A percentile compares a stretch with the other conserved stretches of the same genome.
phyloP scores from a whole-genome alignment of 164 flowering plant species.

The Annona cherimola region DNA sequence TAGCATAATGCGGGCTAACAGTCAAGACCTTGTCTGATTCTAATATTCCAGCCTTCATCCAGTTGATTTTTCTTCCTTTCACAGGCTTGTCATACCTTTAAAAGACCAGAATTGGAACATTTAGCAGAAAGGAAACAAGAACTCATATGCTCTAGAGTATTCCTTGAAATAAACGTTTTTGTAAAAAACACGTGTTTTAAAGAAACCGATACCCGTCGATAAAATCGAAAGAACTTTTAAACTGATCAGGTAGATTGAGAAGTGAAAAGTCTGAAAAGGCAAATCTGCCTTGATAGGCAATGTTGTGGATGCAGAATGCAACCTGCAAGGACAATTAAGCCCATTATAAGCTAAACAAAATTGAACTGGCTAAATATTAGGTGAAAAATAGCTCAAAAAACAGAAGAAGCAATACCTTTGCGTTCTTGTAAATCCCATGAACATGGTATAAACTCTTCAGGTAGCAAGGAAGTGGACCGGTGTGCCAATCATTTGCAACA shows the following conservation, averaged over 20 bases:
- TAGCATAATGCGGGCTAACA: constrained; percentile 87
- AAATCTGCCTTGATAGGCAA: constrained; percentile 91
- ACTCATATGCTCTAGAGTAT: no score
- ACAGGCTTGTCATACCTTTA: constrained; percentile 73
- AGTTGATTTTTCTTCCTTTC: constrained; percentile 91
- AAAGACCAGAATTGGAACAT: neutral
- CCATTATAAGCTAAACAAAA: neutral
- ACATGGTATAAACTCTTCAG: constrained; percentile 52
- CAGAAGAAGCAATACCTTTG: no score
- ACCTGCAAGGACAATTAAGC: constrained; percentile 47
- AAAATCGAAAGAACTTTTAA: constrained; percentile 77
- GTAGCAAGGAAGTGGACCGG: constrained; percentile 73
- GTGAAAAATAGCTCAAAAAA: neutral
- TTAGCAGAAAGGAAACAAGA: no score
- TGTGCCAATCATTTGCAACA: constrained; percentile 81
- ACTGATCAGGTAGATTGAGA: constrained; percentile 65
- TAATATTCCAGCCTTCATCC: constrained; percentile 92
- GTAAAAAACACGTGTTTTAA: no score
- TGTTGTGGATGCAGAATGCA: constrained; percentile 80
- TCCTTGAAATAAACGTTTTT: no score
- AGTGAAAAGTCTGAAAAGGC: constrained; percentile 62
- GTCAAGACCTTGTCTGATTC: constrained; percentile 64
- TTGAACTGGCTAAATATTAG: neutral
- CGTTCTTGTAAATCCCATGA: constrained; percentile 48
- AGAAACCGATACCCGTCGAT: constrained; percentile 61